phyloP scores from a whole-genome alignment of 1,284 basidiomycete species.

The Inonotus obliquus region DNA sequence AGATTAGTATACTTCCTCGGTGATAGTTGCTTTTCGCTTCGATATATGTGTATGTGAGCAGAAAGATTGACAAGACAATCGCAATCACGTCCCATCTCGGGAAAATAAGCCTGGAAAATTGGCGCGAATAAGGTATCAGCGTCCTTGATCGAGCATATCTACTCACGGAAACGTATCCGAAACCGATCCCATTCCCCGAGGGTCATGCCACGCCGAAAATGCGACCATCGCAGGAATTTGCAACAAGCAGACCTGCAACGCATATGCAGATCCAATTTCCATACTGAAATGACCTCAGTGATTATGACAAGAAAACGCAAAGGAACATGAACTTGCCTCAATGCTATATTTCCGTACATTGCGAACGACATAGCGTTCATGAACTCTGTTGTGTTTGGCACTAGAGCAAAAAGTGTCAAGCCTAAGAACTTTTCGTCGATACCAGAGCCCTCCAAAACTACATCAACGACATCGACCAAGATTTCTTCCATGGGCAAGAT shows the following conservation, averaged over 20 bases:
- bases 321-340: constrained; percentile 57
- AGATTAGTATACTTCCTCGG: constrained; percentile 86
- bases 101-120: constrained; percentile 78
- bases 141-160: constrained; percentile 26
- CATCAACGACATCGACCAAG: constrained; percentile 93
- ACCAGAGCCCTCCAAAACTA: constrained; percentile 87
- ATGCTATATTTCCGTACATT: constrained; percentile 93
- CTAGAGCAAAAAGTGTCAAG: constrained; percentile 93
- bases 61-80: constrained; percentile 91
- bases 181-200: constrained; percentile 75
- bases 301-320: constrained; percentile 9
- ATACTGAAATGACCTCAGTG: constrained; percentile 54
- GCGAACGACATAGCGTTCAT: constrained; percentile 99
- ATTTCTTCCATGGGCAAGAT: constrained; percentile 56
- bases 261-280: constrained; percentile 99
- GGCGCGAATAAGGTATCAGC: background rate
- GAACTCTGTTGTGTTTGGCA: constrained; percentile 99
- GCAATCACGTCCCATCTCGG: constrained; percentile 98
- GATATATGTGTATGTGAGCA: constrained; percentile 98
- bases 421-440: constrained; percentile 98
- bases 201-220: constrained; percentile 92
- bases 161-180: constrained; percentile 86
- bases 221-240: constrained; percentile 99
- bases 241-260: constrained; percentile 94
- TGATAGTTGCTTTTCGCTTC: constrained; percentile 98